phyloP scores from a whole-genome alignment of 306 rosid species.

The Spatholobus suberectus region DNA sequence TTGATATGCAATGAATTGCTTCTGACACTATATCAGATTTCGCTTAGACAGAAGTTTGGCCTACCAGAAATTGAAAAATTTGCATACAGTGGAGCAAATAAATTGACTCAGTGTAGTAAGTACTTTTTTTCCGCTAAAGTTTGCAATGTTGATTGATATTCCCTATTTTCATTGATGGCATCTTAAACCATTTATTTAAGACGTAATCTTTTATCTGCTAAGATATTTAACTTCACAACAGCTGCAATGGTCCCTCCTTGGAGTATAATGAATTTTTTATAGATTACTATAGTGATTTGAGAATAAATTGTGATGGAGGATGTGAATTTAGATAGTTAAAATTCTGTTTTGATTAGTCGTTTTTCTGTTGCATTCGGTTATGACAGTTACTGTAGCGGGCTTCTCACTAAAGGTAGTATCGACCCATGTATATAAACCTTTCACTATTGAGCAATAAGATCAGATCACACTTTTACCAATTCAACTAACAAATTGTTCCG shows the following conservation, averaged over 20 bases:
- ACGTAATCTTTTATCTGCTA: neutral
- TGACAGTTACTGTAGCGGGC: no score
- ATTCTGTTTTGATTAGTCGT: no score
- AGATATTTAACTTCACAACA: neutral
- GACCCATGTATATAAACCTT: no score
- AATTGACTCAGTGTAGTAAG: constrained; percentile 54
- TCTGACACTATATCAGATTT: neutral
- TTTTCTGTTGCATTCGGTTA: no score
- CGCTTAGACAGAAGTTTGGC: constrained; percentile 42
- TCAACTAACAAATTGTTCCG: neutral
- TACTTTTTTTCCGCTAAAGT: neutral
- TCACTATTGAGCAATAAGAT: no score
- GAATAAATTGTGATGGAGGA: no score
- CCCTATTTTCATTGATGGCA: constrained; percentile 18
- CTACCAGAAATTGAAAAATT: constrained; percentile 85
- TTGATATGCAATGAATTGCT: no score
- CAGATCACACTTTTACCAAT: no score
- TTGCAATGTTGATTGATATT: constrained; percentile 9
- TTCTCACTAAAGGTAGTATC: no score
- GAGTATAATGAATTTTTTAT: neutral
- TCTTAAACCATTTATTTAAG: neutral
- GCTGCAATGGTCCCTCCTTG: neutral
- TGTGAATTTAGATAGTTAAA: no score
- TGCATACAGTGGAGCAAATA: constrained; percentile 57
- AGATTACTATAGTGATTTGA: neutral